Evolutionary conservation across 305 asterid species (phyloP), one percentile per base, ranked within the genome.

Genomic region (Solanum hybrid): DNA sequence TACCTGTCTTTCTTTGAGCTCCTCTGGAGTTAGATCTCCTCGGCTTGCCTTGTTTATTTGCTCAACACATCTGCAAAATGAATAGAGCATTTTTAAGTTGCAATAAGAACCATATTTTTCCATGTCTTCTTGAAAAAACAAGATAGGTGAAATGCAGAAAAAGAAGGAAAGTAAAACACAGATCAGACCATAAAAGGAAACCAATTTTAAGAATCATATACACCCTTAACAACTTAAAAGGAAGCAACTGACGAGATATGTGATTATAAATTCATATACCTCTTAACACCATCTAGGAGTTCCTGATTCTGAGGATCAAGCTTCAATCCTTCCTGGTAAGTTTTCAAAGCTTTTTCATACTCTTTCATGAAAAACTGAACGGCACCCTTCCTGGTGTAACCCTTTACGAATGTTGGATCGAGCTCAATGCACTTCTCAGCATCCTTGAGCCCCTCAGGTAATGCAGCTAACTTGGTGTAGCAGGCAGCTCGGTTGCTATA

Each of bases 1-100:
- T 46, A 97, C 99, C 99, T 97, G 99, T 96, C 99, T 94, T 92
- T 97, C 99, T 93, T 97, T 95, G 94, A 97, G 90, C 89, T 97
- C 99, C 75, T 97, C 99, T 1, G 99, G 99, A 87, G 88, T 95
- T 79, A 97, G 89, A 92, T 97, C 99, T 72, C 99, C 99, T n/a
- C 99, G 98, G 91, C 95, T 91, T 56, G 96, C 98, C 93, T 95
- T 96, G 92, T 95, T 97, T 81, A 95, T 93, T 90, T 96, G 99
- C 90, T 93, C 94, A 1, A 97, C 95, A 66, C 99, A 97, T 87
- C 99, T 97, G 96, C 90, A 89, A 26, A 78, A 31, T 34, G 79
- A 35, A 29, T 13, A 8, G 22, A 4, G 32, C 40, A 46, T 31
- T 20, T 24, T 81, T 6, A 80, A 42, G 36, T 81, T 20, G 12